A percentile compares a stretch with the other conserved stretches of the same genome.
These are phyloP conservation scores for Letharia lupina DNA, from an alignment of 495 filamentous ascomycete species.

Conservation along the genomic window DNA sequence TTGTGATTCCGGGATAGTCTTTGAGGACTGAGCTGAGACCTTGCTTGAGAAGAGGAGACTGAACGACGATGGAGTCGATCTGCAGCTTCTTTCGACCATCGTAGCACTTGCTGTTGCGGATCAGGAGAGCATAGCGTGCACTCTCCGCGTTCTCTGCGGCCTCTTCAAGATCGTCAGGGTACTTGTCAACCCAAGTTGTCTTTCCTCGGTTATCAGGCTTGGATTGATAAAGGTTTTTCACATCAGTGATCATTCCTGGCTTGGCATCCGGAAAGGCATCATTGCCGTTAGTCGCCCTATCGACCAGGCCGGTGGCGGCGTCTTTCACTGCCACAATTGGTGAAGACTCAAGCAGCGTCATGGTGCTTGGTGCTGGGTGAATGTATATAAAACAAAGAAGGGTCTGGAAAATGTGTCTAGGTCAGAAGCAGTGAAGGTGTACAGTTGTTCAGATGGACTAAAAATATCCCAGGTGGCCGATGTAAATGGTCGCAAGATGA, in stretches of 20 bases:
- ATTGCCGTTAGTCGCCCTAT: neutral
- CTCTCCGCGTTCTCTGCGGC: slow-evolving; percentile 45
- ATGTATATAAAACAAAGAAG: neutral
- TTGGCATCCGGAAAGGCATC: neutral
- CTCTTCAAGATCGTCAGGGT: slow-evolving; percentile 39
- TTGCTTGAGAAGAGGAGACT: slow-evolving; percentile 54
- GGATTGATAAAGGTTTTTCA: slow-evolving; percentile 31
- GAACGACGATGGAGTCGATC: slow-evolving; percentile 55
- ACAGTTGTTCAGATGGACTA: neutral
- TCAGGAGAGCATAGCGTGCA: slow-evolving; percentile 44
- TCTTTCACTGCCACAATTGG: neutral
- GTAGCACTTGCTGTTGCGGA: slow-evolving; percentile 48
- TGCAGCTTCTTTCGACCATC: slow-evolving; percentile 53
- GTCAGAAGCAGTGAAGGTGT: neutral
- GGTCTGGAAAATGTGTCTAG: neutral
- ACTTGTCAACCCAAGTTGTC: slow-evolving; percentile 31
- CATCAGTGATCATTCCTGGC: slow-evolving; percentile 22
- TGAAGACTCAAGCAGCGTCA: neutral
- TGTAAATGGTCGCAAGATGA: neutral
- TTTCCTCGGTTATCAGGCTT: slow-evolving; percentile 24
- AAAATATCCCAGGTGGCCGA: neutral
- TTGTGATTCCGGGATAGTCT: slow-evolving; percentile 57
- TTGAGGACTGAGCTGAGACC: slow-evolving; percentile 47
- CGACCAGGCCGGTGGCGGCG: neutral
- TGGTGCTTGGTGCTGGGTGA: neutral